phyloP scores from a whole-genome alignment of 2,329 filamentous ascomycete species.

The Colletotrichum camelliae region DNA sequence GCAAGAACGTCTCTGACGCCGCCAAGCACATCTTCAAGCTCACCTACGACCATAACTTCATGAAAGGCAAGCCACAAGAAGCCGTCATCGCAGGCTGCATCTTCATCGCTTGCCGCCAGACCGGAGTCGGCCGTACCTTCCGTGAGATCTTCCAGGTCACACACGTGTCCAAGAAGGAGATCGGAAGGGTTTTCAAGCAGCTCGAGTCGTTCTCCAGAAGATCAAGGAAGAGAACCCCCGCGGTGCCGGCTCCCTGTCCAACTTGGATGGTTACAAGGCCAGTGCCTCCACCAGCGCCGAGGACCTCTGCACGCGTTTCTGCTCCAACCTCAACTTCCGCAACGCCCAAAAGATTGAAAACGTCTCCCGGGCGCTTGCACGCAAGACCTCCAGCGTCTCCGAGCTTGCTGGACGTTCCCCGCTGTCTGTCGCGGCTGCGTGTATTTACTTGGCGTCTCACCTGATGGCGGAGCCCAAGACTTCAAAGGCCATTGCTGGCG shows the following conservation, averaged over 20 bases:
- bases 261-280: conserved; percentile 72
- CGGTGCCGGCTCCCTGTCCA: conserved; percentile 56
- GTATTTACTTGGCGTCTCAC: conserved; percentile 94
- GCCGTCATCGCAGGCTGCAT: conserved; percentile 95
- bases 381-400: conserved; percentile 77
- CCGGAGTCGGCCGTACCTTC: conserved; percentile 86
- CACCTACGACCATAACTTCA: conserved; percentile 88
- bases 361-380: conserved; percentile 79
- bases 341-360: conserved; percentile 77
- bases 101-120: conserved; percentile 95
- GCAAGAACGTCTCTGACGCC: conserved; percentile 81
- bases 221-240: conserved; percentile 67
- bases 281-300: conserved; percentile 80
- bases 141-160: conserved; percentile 93
- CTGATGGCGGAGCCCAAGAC: conserved; percentile 80
- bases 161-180: conserved; percentile 95
- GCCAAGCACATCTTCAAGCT: conserved; percentile 97
- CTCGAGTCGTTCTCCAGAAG: conserved; percentile 87
- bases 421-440: conserved; percentile 90
- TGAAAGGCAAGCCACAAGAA: conserved; percentile 95
- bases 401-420: conserved; percentile 92
- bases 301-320: conserved; percentile 89
- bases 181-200: conserved; percentile 92
- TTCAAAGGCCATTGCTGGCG: conserved; percentile 84
- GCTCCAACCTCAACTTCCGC: conserved; percentile 79